Percentiles rank a stretch among this genome's conserved stretches.
These are phyloP conservation scores for Pythium scleroteichum DNA, from an alignment of 352 stramenopile genomes.

Conservation along the genomic window DNA sequence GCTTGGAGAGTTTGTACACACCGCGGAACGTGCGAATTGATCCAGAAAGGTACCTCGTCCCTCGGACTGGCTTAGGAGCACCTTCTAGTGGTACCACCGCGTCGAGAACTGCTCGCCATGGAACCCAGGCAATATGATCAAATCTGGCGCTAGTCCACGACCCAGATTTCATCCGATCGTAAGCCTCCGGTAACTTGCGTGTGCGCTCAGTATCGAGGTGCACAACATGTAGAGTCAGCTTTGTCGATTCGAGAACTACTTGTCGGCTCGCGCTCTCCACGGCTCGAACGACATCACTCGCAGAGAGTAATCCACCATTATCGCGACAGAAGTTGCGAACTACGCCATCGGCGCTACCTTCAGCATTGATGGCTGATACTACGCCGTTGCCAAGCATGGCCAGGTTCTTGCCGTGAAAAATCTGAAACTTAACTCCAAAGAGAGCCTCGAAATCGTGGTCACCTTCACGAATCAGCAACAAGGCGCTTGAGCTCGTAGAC, in stretches of 20 bases:
- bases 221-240: constrained; percentile 17
- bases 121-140: constrained; percentile 27
- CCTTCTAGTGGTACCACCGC: neutral
- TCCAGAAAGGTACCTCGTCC: neutral
- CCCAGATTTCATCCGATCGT: constrained; percentile 1
- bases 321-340: constrained; percentile 13
- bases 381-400: neutral
- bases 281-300: neutral
- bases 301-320: constrained; percentile 11
- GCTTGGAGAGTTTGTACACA: neutral
- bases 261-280: neutral
- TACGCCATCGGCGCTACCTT: neutral
- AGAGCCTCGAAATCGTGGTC: constrained; percentile 15
- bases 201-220: constrained; percentile 6
- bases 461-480: constrained; percentile 5
- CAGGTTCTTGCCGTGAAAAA: constrained; percentile 4
- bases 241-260: neutral
- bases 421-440: constrained; percentile 11
- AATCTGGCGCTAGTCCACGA: neutral
- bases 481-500: neutral
- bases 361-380: neutral
- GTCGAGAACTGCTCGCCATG: constrained; percentile 11
- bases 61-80: too few species aligned
- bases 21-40: constrained; percentile 4
- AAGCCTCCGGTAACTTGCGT: constrained; percentile 1